phyloP scores from a whole-genome alignment of 2,329 filamentous ascomycete species.

The Teratosphaeria destructans region DNA sequence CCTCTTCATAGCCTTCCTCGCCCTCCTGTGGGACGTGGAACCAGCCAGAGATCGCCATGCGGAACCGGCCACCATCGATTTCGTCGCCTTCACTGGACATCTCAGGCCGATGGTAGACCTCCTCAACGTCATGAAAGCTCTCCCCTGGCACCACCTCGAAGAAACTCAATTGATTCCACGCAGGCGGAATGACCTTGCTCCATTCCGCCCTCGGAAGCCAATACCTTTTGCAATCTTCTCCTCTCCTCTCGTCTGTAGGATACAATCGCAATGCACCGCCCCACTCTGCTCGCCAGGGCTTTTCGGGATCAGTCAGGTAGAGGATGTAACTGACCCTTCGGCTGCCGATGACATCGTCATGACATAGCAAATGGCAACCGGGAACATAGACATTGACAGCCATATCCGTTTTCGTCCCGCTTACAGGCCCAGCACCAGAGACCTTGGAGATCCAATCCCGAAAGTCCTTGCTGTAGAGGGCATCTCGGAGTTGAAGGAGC shows the following conservation, averaged over 20 bases:
- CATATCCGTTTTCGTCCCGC: constrained; percentile 94
- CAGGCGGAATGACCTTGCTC: constrained; percentile 75
- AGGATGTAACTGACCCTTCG: constrained; percentile 93
- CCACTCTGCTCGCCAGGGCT: constrained; percentile 82
- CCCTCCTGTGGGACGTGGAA: constrained; percentile 95
- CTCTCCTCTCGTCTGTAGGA: constrained; percentile 54
- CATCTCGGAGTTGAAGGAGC: constrained; percentile 83
- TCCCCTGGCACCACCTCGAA: constrained; percentile 97
- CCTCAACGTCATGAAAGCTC: constrained; percentile 98
- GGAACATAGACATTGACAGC: constrained; percentile 98
- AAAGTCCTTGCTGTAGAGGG: constrained; percentile 83
- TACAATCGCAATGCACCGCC: constrained; percentile 85
- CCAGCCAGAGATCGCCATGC: constrained; percentile 98
- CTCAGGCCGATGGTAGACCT: constrained; percentile 64
- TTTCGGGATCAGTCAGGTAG: constrained; percentile 87
- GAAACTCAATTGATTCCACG: constrained; percentile 96
- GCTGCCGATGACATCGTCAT: constrained; percentile 98
- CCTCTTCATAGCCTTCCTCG: constrained; percentile 82
- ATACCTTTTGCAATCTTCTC: constrained; percentile 58
- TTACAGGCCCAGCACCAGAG: constrained; percentile 76
- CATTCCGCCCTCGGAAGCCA: constrained; percentile 71
- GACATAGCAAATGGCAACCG: constrained; percentile 88
- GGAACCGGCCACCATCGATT: constrained; percentile 63
- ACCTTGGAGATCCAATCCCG: constrained; percentile 79
- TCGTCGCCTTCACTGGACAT: constrained; percentile 17